Evolutionary conservation across 306 rosid species (phyloP).

Genomic region (Corylus americana): DNA sequence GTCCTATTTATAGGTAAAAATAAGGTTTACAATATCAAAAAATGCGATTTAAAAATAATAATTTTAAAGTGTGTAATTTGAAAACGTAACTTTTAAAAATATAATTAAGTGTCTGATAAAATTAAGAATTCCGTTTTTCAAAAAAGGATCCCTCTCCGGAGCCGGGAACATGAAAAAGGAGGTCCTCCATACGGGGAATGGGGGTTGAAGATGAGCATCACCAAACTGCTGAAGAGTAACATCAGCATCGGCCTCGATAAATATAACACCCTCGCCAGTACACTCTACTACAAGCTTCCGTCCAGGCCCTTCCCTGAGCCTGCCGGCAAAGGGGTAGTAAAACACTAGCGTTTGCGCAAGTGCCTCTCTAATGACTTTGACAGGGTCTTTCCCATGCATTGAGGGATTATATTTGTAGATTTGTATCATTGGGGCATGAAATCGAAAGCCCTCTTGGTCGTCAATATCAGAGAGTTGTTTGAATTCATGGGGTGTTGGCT

Average conservation of each 20-base stretch:
- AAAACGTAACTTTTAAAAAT: too few relatives aligned
- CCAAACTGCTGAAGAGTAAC: not conserved
- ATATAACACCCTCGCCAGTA: not conserved
- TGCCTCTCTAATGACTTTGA: conserved; percentile 35
- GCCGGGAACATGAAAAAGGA: not conserved
- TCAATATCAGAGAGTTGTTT: conserved; percentile 43
- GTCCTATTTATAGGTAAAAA: too few relatives aligned
- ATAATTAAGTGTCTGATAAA: too few relatives aligned
- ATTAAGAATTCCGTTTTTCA: too few relatives aligned
- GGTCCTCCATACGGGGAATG: conserved; percentile 2
- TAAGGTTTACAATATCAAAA: too few relatives aligned
- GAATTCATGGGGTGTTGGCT: conserved; percentile 33
- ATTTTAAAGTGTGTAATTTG: too few relatives aligned
- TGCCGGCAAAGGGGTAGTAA: conserved; percentile 47
- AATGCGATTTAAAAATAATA: too few relatives aligned
- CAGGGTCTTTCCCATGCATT: conserved; percentile 40
- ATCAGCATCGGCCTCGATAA: not conserved
- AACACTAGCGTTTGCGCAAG: conserved; percentile 33
- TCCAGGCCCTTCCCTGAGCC: conserved; percentile 38
- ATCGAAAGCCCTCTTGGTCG: conserved; percentile 43
- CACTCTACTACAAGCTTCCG: conserved; percentile 22
- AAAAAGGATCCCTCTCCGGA: not conserved
- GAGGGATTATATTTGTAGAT: conserved; percentile 31
- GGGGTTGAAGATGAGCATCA: not conserved
- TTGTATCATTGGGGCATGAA: conserved; percentile 40